Percentiles rank a stretch among this genome's conserved stretches.
Evolutionary conservation across 306 rosid genomes (phyloP).

Genomic region (Luffa acutangula): DNA sequence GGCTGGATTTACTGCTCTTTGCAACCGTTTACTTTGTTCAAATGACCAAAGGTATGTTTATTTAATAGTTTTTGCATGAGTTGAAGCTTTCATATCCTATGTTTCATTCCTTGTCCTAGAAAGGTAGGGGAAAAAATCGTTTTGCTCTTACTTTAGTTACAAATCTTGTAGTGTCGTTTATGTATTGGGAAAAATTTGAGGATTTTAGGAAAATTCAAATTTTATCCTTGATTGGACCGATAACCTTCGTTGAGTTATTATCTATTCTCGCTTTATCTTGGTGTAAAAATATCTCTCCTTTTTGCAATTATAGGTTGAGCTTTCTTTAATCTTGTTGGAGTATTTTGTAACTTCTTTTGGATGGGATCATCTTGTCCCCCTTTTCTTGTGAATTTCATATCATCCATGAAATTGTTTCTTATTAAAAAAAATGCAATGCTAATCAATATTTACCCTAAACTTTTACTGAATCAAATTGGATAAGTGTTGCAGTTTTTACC

Average conservation of each 20-base stretch:
- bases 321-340: no score
- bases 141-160: background rate
- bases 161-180: background rate
- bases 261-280: background rate
- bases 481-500: no score
- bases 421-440: no score
- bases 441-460: no score
- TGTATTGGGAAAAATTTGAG: background rate
- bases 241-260: background rate
- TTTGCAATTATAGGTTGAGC: no score
- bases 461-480: no score
- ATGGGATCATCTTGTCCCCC: no score
- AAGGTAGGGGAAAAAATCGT: background rate
- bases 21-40: slow-evolving; percentile 92
- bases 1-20: slow-evolving; percentile 97
- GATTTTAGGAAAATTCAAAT: background rate
- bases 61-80: background rate
- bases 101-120: background rate
- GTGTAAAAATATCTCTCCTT: background rate
- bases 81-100: background rate
- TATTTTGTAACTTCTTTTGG: no score
- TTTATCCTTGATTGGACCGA: background rate
- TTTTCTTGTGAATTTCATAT: no score
- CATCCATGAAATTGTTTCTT: no score
- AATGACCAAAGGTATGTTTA: slow-evolving; percentile 53